Base-by-base conservation (phyloP, 345 rosid genomes). In the Citrus hindsii region DNA sequence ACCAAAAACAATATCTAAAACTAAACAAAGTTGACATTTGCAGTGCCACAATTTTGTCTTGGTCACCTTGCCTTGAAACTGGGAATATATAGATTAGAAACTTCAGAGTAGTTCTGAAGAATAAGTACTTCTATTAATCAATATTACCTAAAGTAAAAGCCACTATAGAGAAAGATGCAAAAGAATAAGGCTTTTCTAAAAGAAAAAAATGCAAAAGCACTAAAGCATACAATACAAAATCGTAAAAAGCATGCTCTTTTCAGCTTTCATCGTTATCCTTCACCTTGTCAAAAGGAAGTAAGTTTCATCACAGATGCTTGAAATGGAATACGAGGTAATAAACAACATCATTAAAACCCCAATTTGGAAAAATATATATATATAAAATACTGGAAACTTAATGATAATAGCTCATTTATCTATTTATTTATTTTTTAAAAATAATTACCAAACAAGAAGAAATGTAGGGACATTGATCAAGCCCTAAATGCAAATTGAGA, bases 111-210 rank as follows among this genome's bases (percentile, higher is more conserved):
- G 5, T 68, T 2, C 9, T 6, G 19, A 53, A 5, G 38, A 35
- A 66, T 53, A 76, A 32, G 73, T 67, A 33, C 51, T 33, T 76
- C 27, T 33, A 32, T 60, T 63, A 75, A 69, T 16, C 69, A 74
- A 37, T n/a, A 30, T 82, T 21, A 66, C 38, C 64, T 4, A 65
- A 80, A 75, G 68, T 60, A 7, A 76, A 46, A 68, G 78, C 51
- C 61, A 75, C 59, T 74, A 71, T 10, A 72, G 77, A 76, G 83
- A 60, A 71, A 76, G 68, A 80, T 24, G 68, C 78, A 79, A 87
- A 85, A 81, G 81, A 59, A 74, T 53, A 74, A 74, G 16, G 71
- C 76, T 76, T 69, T 76, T 65, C 71, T 48, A 37, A 60, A 51
- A 79, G 77, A 71, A 48, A 46, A 35, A 59, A 78, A 74, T 73